Conservation (phyloP, 176 grass and related monocot species). For the Zea luxurians region DNA sequence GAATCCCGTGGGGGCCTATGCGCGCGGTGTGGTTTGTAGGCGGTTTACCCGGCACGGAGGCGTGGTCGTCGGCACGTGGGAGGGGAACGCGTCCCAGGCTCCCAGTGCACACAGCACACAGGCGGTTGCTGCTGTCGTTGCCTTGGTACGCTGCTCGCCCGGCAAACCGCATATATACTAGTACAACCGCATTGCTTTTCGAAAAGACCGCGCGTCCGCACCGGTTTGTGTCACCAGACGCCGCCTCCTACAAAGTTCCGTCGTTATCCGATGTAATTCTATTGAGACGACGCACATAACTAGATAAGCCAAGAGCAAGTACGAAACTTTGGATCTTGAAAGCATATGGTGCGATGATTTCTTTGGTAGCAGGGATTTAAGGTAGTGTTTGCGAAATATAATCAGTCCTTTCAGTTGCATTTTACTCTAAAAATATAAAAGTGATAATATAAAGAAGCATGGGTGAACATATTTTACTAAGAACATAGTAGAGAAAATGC, state of each 20-base stretch:
- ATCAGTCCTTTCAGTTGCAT: not conserved
- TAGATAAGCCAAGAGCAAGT: not conserved
- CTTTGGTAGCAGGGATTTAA: not conserved
- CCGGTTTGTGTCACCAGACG: not conserved
- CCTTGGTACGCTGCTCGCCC: too few relatives aligned
- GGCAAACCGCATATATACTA: not conserved
- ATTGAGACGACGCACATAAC: not conserved
- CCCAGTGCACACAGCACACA: not conserved
- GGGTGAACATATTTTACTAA: too few relatives aligned
- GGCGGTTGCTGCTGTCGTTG: constrained; percentile 5
- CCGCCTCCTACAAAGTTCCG: not conserved
- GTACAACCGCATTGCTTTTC: not conserved
- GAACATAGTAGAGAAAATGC: too few relatives aligned
- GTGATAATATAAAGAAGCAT: too few relatives aligned
- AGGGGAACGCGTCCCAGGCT: not conserved
- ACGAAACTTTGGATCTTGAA: not conserved
- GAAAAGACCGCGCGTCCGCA: not conserved
- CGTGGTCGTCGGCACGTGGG: constrained; percentile 37
- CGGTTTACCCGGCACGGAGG: constrained; percentile 27
- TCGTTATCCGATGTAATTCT: not conserved
- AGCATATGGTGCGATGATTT: not conserved
- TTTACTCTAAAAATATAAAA: too few relatives aligned
- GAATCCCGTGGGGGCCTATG: not conserved
- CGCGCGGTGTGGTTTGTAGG: not conserved
- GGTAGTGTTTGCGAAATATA: not conserved